These are phyloP conservation scores for Panaeolus papilionaceus DNA, from an alignment of 768 basidiomycete species.

Conservation along the genomic window DNA sequence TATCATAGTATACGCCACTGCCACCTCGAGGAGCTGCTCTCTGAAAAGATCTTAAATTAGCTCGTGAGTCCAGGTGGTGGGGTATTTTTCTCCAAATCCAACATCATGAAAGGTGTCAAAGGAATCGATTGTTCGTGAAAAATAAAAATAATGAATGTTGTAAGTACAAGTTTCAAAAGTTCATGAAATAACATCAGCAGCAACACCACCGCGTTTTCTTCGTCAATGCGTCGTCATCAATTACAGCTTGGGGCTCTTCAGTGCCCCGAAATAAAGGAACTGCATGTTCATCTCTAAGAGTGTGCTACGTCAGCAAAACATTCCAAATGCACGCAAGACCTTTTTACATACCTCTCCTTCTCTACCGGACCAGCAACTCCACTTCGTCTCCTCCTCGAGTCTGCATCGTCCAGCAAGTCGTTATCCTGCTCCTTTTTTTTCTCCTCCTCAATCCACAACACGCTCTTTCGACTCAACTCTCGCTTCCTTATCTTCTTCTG, in stretches of 20 bases:
- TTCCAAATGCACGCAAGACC: not conserved
- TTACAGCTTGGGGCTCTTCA: not conserved
- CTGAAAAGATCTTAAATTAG: conserved; percentile 4
- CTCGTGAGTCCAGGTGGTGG: not conserved
- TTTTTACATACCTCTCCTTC: not conserved
- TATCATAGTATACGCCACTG: not conserved
- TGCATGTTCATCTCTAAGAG: not conserved
- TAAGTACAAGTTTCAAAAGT: not conserved
- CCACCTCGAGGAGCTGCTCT: not conserved
- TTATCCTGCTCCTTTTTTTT: not conserved
- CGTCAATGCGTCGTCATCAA: not conserved
- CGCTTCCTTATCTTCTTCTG: not conserved
- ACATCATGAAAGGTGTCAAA: not conserved
- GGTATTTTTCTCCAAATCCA: not conserved
- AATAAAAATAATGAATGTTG: not conserved
- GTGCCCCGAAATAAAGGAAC: not conserved
- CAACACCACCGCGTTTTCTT: conserved; percentile 10
- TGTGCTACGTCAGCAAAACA: not conserved
- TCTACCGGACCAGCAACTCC: not conserved
- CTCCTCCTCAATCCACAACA: conserved; percentile 4
- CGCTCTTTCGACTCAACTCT: not conserved
- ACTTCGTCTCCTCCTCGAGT: not conserved
- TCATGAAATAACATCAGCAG: conserved; percentile 1
- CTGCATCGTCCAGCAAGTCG: conserved; percentile 8
- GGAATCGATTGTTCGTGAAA: not conserved